A percentile compares a stretch with the other conserved stretches of the same genome.
Evolutionary conservation across 2,329 filamentous ascomycete genomes (phyloP).

Genomic region (Epichloe scottii): DNA sequence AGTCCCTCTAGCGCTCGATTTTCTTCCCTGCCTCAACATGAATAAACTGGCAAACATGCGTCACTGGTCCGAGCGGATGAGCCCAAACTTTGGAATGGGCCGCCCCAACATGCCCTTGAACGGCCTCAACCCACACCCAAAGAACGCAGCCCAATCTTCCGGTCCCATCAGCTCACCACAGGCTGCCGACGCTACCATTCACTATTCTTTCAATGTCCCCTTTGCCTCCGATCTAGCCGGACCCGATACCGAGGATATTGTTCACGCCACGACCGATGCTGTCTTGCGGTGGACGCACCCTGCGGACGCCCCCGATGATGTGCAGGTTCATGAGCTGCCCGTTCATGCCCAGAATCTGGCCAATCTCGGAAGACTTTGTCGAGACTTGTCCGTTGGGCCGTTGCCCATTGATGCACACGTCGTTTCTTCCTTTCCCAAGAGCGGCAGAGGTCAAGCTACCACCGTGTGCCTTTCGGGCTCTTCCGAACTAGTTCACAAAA

Average conservation of each 20-base stretch:
- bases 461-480: slow-evolving; percentile 87
- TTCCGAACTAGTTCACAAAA: slow-evolving; percentile 78
- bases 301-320: slow-evolving; percentile 70
- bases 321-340: slow-evolving; percentile 80
- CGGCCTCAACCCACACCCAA: slow-evolving; percentile 43
- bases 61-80: slow-evolving; percentile 60
- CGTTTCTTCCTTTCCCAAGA: slow-evolving; percentile 67
- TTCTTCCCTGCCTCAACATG: slow-evolving; percentile 35
- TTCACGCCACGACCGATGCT: slow-evolving; percentile 81
- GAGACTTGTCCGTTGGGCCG: slow-evolving; percentile 59
- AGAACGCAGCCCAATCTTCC: slow-evolving; percentile 38
- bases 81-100: slow-evolving; percentile 54
- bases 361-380: slow-evolving; percentile 66
- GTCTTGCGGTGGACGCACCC: slow-evolving; percentile 90
- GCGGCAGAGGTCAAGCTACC: slow-evolving; percentile 56
- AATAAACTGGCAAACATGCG: slow-evolving; percentile 62
- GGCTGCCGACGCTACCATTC: slow-evolving; percentile 64
- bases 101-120: slow-evolving; percentile 45
- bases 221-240: slow-evolving; percentile 87
- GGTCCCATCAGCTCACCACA: slow-evolving; percentile 54
- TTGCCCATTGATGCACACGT: slow-evolving; percentile 74
- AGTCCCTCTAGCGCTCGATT: not conserved
- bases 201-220: slow-evolving; percentile 94
- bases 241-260: slow-evolving; percentile 85
- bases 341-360: slow-evolving; percentile 81